Conservation (phyloP, 2,329 filamentous ascomycete genomes). For the Aspergillus intermedius region DNA sequence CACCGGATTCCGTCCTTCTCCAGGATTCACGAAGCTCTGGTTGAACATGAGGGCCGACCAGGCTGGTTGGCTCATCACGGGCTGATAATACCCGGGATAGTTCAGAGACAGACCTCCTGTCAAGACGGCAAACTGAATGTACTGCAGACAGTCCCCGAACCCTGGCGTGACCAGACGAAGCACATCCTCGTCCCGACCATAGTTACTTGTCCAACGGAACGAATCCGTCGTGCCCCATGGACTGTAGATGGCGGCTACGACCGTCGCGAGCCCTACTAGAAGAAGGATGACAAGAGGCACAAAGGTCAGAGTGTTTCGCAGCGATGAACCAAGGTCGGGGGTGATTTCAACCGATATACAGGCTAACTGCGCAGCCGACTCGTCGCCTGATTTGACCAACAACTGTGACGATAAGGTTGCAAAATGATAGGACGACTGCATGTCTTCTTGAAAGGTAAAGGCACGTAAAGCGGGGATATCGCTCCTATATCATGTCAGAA, state of each 20-base stretch:
- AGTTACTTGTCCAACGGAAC: slow-evolving; percentile 97
- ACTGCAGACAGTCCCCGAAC: slow-evolving; percentile 93
- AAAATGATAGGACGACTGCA: slow-evolving; percentile 80
- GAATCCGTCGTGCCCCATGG: slow-evolving; percentile 89
- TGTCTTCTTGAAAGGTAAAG: slow-evolving; percentile 66
- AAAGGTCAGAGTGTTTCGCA: slow-evolving; percentile 66
- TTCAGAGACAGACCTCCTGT: slow-evolving; percentile 80
- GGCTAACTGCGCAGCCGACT: slow-evolving; percentile 56
- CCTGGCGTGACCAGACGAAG: slow-evolving; percentile 89
- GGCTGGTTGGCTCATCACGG: slow-evolving; percentile 74
- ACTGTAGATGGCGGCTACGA: slow-evolving; percentile 78
- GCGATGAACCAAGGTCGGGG: slow-evolving; percentile 65
- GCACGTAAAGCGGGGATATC: slow-evolving; percentile 56
- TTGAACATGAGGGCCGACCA: slow-evolving; percentile 96
- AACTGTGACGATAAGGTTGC: slow-evolving; percentile 71
- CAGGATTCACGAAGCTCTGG: slow-evolving; percentile 70
- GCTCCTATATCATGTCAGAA: slow-evolving; percentile 24
- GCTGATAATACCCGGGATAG: slow-evolving; percentile 93
- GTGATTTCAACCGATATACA: slow-evolving; percentile 81
- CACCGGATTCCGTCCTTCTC: slow-evolving; percentile 59
- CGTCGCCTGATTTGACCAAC: slow-evolving; percentile 68
- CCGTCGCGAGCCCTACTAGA: slow-evolving; percentile 72
- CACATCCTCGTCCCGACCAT: slow-evolving; percentile 86
- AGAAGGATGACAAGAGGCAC: slow-evolving; percentile 72
- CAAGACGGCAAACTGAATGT: slow-evolving; percentile 86